These are phyloP conservation scores for Tolypocladium album DNA, from an alignment of 2,329 filamentous ascomycete species.

Conservation along the genomic window DNA sequence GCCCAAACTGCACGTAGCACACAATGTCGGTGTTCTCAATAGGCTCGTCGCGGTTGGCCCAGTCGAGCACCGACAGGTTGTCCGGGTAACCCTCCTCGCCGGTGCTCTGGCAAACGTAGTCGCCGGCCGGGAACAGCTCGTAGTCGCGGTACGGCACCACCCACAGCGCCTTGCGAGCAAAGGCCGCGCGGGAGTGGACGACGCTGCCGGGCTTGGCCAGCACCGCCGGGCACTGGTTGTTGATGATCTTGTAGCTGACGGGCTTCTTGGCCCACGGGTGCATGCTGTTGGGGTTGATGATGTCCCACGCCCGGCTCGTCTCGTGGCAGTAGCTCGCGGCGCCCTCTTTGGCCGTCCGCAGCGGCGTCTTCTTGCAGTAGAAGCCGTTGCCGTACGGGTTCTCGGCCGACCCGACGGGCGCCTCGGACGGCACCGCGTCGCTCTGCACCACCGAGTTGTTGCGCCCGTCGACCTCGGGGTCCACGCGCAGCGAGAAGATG, in stretches of 20 bases:
- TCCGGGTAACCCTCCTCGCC: constrained; percentile 16
- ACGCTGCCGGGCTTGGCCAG: constrained; percentile 27
- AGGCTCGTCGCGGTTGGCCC: constrained; percentile 35
- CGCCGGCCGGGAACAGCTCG: constrained; percentile 30
- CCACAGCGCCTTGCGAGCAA: constrained; percentile 30
- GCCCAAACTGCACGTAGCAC: constrained; percentile 38
- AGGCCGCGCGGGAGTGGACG: constrained; percentile 27
- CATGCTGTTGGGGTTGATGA: constrained; percentile 29
- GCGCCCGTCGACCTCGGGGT: constrained; percentile 53
- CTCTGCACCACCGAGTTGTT: constrained; percentile 58
- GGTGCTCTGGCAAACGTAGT: constrained; percentile 34
- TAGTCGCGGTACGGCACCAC: constrained; percentile 30
- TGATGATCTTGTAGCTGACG: constrained; percentile 35
- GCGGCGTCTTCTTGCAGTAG: constrained; percentile 25
- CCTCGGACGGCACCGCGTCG: constrained; percentile 51
- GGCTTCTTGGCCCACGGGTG: constrained; percentile 31
- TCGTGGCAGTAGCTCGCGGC: constrained; percentile 14
- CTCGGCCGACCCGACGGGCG: constrained; percentile 53
- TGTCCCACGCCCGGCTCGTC: constrained; percentile 16
- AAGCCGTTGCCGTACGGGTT: constrained; percentile 71
- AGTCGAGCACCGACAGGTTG: constrained; percentile 27
- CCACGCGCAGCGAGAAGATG: constrained; percentile 56
- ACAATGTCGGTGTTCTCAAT: constrained; percentile 40
- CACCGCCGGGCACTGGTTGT: constrained; percentile 34
- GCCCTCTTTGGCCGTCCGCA: constrained; percentile 11